Conservation (phyloP, 2,329 filamentous ascomycete genomes). For the Chrysoporthe cubensis region DNA sequence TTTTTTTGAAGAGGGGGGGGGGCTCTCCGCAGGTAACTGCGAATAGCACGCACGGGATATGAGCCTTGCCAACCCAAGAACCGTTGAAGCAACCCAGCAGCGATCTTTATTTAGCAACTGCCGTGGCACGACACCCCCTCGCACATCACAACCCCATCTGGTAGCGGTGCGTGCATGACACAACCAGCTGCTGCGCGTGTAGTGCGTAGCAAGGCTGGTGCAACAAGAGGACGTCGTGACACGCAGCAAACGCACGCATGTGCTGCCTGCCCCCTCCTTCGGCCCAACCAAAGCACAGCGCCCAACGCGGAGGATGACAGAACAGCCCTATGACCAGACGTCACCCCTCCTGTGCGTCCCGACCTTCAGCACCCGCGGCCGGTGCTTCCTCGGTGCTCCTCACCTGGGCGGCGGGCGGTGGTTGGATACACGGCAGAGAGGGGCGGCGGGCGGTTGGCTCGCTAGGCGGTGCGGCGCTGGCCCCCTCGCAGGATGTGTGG, state of each 20-base stretch:
- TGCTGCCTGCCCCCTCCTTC: constrained; percentile 24
- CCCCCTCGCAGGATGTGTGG: not conserved
- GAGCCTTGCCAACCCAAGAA: not conserved
- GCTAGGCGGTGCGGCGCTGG: not conserved
- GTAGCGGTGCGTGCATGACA: not conserved
- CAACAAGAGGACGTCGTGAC: not conserved
- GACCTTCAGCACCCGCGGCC: not conserved
- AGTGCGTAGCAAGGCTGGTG: constrained; percentile 9
- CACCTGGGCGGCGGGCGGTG: constrained; percentile 12
- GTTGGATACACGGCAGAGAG: constrained; percentile 9
- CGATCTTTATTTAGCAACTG: constrained; percentile 1
- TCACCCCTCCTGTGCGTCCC: not conserved
- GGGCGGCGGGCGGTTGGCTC: constrained; percentile 1
- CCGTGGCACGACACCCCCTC: constrained; percentile 2
- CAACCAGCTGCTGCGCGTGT: not conserved
- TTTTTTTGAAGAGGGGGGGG: too few species aligned
- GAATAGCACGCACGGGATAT: not conserved
- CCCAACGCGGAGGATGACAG: not conserved
- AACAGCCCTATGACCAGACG: constrained; percentile 20
- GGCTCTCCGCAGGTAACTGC: too few species aligned
- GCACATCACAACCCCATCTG: not conserved
- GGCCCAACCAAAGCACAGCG: constrained; percentile 14
- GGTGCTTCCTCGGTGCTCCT: constrained; percentile 26
- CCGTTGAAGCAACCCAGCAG: not conserved
- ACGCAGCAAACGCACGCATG: not conserved